Evolutionary conservation across 306 rosid genomes (phyloP), one percentile per base, ranked within the genome.

Genomic region (Argentina anserina): DNA sequence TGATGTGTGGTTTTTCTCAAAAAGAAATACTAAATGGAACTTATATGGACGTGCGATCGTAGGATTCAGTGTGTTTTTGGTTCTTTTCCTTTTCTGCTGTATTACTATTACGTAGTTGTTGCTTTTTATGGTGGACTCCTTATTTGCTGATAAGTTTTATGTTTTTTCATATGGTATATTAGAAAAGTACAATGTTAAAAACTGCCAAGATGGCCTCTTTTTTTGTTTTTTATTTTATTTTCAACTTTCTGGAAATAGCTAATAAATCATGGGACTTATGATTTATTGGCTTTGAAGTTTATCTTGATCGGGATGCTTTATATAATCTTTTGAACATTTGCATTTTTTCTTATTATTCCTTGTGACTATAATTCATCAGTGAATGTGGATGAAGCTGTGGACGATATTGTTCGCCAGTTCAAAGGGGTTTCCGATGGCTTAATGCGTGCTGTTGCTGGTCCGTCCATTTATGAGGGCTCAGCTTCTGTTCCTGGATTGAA

Each of bases 371-470:
- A 59, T 34, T 69, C 53, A 78, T 64, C 93, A 95, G 99, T 95
- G 69, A 91, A 88, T 69, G 96, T 91, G 72, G 99, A 95, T 78
- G 97, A 87, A 83, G 99, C 99, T 36, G 82, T 90, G 87, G 99
- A 95, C 80, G 97, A 91, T 80, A 90, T 91, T 79, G 93, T 92
- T 72, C 88, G 97, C 55, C 99, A 95, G 78, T 91, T 95, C 77
- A 90, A 87, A 85, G 99, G 93, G 47, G 97, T 88, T 83, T 95
- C 99, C 65, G 99, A 83, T 83, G 97, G 97, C 72, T 83, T 91
- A 71, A 79, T 75, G 83, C 86, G 89, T 67, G 89, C 89, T 65
- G 96, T 91, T 75, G 87, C 72, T 67, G 92, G 87, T 75, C 75
- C 84, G 15, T 81, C 85, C 60, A 40, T 75, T 65, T 41, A 39